Conservation (phyloP, 371 early-diverging fungal genomes). For the Rhizomucor miehei region DNA sequence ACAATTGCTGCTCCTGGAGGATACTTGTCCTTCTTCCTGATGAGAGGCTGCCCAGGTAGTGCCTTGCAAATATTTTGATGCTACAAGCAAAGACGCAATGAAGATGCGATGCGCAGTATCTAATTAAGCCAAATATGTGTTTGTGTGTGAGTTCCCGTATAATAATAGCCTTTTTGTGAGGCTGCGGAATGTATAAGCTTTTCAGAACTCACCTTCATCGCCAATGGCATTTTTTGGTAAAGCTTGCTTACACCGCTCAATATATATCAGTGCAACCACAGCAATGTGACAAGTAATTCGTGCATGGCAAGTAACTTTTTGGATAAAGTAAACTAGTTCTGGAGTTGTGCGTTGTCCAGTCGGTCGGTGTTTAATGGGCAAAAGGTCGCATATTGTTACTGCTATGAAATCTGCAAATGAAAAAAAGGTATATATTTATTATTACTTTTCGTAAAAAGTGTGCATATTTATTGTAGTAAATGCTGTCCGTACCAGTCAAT, state of each 20-base stretch:
- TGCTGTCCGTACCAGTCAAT: conserved; percentile 1
- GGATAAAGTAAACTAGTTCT: conserved; percentile 34
- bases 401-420: conserved; percentile 28
- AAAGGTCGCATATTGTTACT: conserved; percentile 21
- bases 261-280: conserved; percentile 27
- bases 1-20: conserved; percentile 2
- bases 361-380: conserved; percentile 12
- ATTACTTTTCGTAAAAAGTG: too few relatives aligned
- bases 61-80: conserved; percentile 30
- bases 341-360: conserved; percentile 16
- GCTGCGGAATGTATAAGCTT: neutral
- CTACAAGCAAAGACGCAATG: conserved; percentile 21
- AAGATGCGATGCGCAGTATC: conserved; percentile 30
- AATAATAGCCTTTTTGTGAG: neutral
- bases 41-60: conserved; percentile 11
- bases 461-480: too few relatives aligned
- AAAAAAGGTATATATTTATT: too few relatives aligned
- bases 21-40: too few relatives aligned
- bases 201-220: conserved; percentile 23
- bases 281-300: conserved; percentile 32
- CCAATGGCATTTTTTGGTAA: conserved; percentile 28
- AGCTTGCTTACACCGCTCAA: conserved; percentile 27
- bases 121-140: conserved; percentile 3
- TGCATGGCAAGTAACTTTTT: conserved; percentile 34
- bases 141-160: too few relatives aligned